Base-by-base conservation (phyloP, 2,329 filamentous ascomycete genomes). In the Monilinia polystroma region DNA sequence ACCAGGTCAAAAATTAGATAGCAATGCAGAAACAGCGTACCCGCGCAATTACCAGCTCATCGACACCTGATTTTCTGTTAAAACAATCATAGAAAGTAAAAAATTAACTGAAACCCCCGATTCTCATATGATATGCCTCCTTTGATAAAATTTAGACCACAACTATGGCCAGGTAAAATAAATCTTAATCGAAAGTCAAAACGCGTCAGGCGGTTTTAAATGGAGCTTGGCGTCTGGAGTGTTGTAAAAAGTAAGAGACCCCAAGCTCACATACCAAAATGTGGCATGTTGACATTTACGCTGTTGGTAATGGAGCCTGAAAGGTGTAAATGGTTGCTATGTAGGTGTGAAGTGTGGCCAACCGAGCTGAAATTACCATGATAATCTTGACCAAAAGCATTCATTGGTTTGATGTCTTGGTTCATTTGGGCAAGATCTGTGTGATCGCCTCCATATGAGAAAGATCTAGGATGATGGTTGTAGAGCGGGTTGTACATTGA, bases 401-500 rank as follows among this genome's bases (percentile, higher is more conserved):
- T 60, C 59, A 64, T 35, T 45, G 49, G 45, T 38, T 66, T 68
- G 12, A 4, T 23, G 1, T 55, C 56, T 26, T 66, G 54, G 47
- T 23, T 45, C 20, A 63, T 47, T 26, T 59, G 66, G 29, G 47
- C 23, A 20, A 64, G 23, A 14, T 62, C 59, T 29, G 60, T 23
- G 7, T 57, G 62, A 41, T 70, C 64, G 43, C 66, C 57, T 23
- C 57, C 64, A 52, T 70, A 71, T 23, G 62, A 65, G 55, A 68
- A 73, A 8, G 72, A 66, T 38, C 70, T 69, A 23, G 69, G 63
- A 56, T 71, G 71, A n/a, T 73, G 69, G 52, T 68, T 70, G 66
- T 71, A 75, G 14, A 76, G 72, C 23, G 75, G 75, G 43, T 76
- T 76, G 26, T 67, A 68, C 29, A 68, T 69, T 12, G 64, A 56